Conservation (phyloP, 164 flowering plant genomes). For the Pachysandra terminalis region DNA sequence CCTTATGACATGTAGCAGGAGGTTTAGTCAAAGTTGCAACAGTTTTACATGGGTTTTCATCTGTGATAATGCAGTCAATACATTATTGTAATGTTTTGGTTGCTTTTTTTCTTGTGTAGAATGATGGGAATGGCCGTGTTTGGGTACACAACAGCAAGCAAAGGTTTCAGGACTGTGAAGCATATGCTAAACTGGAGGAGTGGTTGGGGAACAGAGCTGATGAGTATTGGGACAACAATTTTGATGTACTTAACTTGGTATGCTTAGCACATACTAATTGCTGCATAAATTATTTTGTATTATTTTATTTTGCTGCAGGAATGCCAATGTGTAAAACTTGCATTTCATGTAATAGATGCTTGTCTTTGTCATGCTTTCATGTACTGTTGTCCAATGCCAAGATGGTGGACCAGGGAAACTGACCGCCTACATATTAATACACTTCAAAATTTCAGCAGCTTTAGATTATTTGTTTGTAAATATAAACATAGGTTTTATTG, state of each 20-base stretch:
- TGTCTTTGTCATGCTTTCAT: too few relatives aligned
- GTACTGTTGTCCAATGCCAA: too few relatives aligned
- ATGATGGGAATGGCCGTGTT: conserved; percentile 34
- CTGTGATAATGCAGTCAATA: background rate
- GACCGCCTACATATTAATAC: too few relatives aligned
- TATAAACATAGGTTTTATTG: too few relatives aligned
- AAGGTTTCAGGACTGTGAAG: conserved; percentile 59
- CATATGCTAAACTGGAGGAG: conserved; percentile 50
- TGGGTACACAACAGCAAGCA: conserved; percentile 57
- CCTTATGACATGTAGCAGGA: too few relatives aligned
- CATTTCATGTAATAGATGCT: too few relatives aligned
- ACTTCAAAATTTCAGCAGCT: too few relatives aligned
- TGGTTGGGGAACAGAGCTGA: conserved; percentile 46
- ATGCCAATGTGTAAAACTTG: background rate
- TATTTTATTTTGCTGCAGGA: background rate
- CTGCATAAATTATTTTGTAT: background rate
- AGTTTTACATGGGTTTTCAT: too few relatives aligned
- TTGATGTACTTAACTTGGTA: conserved; percentile 48
- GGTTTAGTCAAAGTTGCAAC: too few relatives aligned
- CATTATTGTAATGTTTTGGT: background rate
- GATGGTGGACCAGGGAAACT: too few relatives aligned
- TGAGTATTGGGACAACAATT: conserved; percentile 47
- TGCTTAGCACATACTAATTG: background rate
- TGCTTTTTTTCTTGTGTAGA: conserved; percentile 22
- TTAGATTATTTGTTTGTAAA: too few relatives aligned